Evolutionary conservation across 441 rosid species (phyloP), one percentile per base, ranked within the genome.

Genomic region (Codiaeum variegatum): DNA sequence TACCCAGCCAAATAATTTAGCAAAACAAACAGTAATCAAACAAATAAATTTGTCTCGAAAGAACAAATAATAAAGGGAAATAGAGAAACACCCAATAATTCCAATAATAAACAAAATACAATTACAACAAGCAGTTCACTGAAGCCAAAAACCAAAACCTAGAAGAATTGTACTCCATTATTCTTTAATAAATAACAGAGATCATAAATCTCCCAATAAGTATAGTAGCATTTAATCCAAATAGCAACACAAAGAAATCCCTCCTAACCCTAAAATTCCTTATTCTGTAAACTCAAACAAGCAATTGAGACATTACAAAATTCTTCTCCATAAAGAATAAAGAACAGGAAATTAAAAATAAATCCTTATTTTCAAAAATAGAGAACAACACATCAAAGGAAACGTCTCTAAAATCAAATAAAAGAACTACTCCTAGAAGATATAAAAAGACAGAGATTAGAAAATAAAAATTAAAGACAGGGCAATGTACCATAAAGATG

Each of bases 401-500:
- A 42, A 66, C 52, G 38, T 28, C 44, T 46, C 21, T 11, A 65
- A 26, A 65, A 23, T 47, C 42, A 54, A 34, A 34, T 10, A 19
- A 52, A 32, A 64, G 34, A 42, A 9, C 0, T 2, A 63, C 19
- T 49, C 1, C 31, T 11, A 66, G 16, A 54, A 11, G 23, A 15
- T 46, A 23, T 18, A 38, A 40, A 7, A 38, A 54, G 5, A 46
- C 21, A 66, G 23, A 40, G 19, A 73, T 10, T 16, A 62, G 67
- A 46, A 65, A 42, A 3, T 16, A 32, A 44, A 42, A 46, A 34
- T 51, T 11, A 21, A n/a, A 38, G 16, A 38, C n/a, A 63, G 36
- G 55, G 56, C 52, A 77, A 54, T 56, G 66, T 82, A 79, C 85
- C 81, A 63, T 5, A 69, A 77, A 32, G 56, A 75, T 72, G 31